These are phyloP conservation scores for Rhizopus delemar DNA, from an alignment of 371 early-diverging fungal genomes.

Conservation along the genomic window DNA sequence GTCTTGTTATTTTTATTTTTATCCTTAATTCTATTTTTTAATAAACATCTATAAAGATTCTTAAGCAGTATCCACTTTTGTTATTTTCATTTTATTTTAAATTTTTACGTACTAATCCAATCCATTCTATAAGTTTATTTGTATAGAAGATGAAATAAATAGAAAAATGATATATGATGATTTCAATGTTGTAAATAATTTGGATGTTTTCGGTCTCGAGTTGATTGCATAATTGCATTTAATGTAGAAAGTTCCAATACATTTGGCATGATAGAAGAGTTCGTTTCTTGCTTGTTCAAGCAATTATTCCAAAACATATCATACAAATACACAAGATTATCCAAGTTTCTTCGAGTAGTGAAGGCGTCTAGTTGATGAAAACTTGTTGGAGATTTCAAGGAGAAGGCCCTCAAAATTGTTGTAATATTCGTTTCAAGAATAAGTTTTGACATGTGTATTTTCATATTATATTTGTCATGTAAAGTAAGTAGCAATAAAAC, in stretches of 20 bases:
- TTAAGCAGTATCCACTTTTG: too few relatives aligned
- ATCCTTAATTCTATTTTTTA: too few relatives aligned
- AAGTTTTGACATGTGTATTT: slow-evolving; percentile 5
- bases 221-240: slow-evolving; percentile 7
- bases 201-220: slow-evolving; percentile 1
- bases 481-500: not conserved
- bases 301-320: slow-evolving; percentile 4
- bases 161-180: slow-evolving; percentile 5
- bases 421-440: slow-evolving; percentile 3
- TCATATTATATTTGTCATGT: slow-evolving; percentile 1
- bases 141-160: not conserved
- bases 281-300: slow-evolving; percentile 1
- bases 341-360: slow-evolving; percentile 4
- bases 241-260: slow-evolving; percentile 1
- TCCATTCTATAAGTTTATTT: too few relatives aligned
- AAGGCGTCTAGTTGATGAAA: slow-evolving; percentile 6
- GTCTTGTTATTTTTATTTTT: too few relatives aligned
- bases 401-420: not conserved
- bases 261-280: not conserved
- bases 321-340: slow-evolving; percentile 4
- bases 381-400: slow-evolving; percentile 5
- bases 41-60: too few relatives aligned
- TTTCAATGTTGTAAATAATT: slow-evolving; percentile 3
- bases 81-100: too few relatives aligned
- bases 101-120: too few relatives aligned